Percentiles rank a stretch among this genome's conserved stretches.
Conservation (phyloP, 129 eudicot species). For the Flaveria robusta region DNA sequence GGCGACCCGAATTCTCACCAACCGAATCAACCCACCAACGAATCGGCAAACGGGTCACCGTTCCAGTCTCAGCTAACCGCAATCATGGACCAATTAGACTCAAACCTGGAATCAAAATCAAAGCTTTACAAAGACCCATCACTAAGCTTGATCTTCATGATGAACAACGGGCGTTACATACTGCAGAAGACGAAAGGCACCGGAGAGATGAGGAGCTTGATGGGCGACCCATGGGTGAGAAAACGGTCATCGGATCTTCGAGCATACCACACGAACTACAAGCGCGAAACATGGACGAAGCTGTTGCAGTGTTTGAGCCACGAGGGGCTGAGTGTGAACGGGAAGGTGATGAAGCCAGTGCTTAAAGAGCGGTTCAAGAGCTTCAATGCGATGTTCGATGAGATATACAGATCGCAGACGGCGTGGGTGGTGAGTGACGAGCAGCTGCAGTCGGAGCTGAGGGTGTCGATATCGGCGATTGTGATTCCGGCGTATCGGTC, state of each 20-base stretch:
- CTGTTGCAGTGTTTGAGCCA: slow-evolving; percentile 53
- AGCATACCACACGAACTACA: slow-evolving; percentile 62
- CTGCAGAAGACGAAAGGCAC: slow-evolving; percentile 68
- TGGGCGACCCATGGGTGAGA: slow-evolving; percentile 66
- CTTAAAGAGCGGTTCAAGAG: slow-evolving; percentile 84
- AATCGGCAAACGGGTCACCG: slow-evolving; percentile 37
- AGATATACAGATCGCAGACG: slow-evolving; percentile 64
- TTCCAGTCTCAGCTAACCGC: slow-evolving; percentile 46
- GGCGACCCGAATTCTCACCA: slow-evolving; percentile 29
- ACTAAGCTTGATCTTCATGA: slow-evolving; percentile 62
- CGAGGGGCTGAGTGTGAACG: slow-evolving; percentile 65
- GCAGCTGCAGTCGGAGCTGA: slow-evolving; percentile 81
- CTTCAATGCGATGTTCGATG: slow-evolving; percentile 76
- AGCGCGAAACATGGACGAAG: slow-evolving; percentile 75
- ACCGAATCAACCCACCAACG: neutral
- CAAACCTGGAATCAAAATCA: slow-evolving; percentile 59
- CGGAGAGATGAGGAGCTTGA: slow-evolving; percentile 37
- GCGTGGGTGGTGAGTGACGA: slow-evolving; percentile 80
- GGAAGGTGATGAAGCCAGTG: slow-evolving; percentile 71
- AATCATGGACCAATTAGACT: slow-evolving; percentile 62
- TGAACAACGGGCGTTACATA: slow-evolving; percentile 85
- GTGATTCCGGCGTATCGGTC: slow-evolving; percentile 85
- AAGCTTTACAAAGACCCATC: slow-evolving; percentile 59
- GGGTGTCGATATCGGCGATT: slow-evolving; percentile 78
- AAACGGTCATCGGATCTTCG: slow-evolving; percentile 62